These are phyloP conservation scores for Corylus heterophylla DNA, from an alignment of 306 rosid genomes.

Conservation along the genomic window DNA sequence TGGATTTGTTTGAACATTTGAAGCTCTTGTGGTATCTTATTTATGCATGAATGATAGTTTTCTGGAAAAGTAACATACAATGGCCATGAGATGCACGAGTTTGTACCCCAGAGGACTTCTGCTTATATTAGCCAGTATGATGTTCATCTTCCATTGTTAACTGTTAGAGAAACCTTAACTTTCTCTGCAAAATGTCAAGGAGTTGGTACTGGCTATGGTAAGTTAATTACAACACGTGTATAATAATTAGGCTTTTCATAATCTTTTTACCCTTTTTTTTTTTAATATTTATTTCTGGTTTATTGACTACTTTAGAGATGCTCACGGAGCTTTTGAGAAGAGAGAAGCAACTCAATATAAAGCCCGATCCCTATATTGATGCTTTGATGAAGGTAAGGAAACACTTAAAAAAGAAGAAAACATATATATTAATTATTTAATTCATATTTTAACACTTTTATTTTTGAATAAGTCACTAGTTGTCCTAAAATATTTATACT, in stretches of 20 bases:
- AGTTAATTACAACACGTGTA: conserved; percentile 5
- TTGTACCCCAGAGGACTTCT: conserved; percentile 74
- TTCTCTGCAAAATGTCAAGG: conserved; percentile 91
- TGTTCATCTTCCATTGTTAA: conserved; percentile 57
- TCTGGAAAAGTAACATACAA: conserved; percentile 63
- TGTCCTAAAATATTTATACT: too few relatives aligned
- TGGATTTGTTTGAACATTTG: neutral
- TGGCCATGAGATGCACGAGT: conserved; percentile 68
- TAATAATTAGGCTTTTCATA: neutral
- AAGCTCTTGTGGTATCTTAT: too few relatives aligned
- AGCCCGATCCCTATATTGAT: conserved; percentile 67
- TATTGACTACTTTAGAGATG: conserved; percentile 41
- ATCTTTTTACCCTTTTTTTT: neutral
- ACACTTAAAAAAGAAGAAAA: too few relatives aligned
- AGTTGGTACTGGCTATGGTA: conserved; percentile 67
- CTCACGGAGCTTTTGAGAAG: conserved; percentile 62
- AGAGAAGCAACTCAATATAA: conserved; percentile 59
- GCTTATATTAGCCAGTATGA: conserved; percentile 79
- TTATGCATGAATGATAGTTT: conserved; percentile 26
- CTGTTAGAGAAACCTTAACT: conserved; percentile 78
- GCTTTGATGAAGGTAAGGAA: conserved; percentile 62
- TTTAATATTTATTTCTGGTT: conserved; percentile 3
- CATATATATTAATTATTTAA: too few relatives aligned
- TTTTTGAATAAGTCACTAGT: too few relatives aligned
- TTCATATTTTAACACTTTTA: too few relatives aligned